Percentiles rank a stretch among this genome's conserved stretches.
These are phyloP conservation scores for Hypoxylon rubiginosum DNA, from an alignment of 2,329 filamentous ascomycete species.

Conservation along the genomic window DNA sequence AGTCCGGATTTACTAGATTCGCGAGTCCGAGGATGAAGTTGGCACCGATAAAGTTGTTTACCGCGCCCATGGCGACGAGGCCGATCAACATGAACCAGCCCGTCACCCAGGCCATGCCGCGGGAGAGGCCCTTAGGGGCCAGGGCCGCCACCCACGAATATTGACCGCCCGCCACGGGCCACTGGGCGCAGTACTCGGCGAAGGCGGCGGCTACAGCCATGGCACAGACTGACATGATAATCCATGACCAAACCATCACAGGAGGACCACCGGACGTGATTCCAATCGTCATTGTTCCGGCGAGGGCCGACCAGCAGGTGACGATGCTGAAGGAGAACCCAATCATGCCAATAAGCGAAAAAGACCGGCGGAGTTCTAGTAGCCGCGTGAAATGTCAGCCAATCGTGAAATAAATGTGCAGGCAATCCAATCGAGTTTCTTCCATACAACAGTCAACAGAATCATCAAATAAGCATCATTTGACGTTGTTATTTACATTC, in stretches of 20 bases:
- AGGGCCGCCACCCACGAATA: conserved; percentile 4
- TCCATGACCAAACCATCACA: conserved; percentile 3
- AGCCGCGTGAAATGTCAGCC: background rate
- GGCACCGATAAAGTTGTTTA: conserved; percentile 10
- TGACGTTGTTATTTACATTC: background rate
- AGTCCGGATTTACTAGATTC: conserved; percentile 7
- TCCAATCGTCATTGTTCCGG: background rate
- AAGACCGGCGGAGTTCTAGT: conserved; percentile 1
- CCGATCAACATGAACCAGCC: conserved; percentile 4
- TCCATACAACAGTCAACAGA: no score
- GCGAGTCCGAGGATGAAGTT: conserved; percentile 7
- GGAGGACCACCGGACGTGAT: background rate
- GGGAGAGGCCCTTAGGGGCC: background rate
- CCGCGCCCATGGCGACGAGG: background rate
- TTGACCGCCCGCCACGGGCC: conserved; percentile 2
- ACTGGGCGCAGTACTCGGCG: background rate
- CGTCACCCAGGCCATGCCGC: conserved; percentile 3
- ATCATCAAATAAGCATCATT: no score
- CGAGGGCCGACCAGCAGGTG: conserved; percentile 3
- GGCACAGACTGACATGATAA: background rate
- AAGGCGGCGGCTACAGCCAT: background rate
- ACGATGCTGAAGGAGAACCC: conserved; percentile 10
- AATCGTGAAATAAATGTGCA: background rate
- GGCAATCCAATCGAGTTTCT: no score
- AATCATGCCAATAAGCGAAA: conserved; percentile 5